Percentiles rank a stretch among this genome's conserved stretches.
Evolutionary conservation across 257 asterid species (phyloP).

Genomic region (Solanum chiquidenum): DNA sequence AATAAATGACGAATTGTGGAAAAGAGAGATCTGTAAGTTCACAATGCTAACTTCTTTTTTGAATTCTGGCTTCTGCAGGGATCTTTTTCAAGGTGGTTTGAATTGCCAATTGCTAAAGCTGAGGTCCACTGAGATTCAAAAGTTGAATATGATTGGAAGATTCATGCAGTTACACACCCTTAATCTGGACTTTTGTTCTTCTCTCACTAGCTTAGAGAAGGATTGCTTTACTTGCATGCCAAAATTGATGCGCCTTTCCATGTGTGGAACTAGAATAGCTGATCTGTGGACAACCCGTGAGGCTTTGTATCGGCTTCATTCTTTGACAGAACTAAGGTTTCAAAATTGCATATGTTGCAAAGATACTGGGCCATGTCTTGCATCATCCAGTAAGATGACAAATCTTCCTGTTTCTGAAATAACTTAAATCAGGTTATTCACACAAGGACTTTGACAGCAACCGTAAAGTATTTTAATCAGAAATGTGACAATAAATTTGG

Average conservation of each 20-base stretch:
- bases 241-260: conserved; percentile 8
- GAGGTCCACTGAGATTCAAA: conserved; percentile 10
- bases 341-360: conserved; percentile 13
- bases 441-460: neutral
- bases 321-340: conserved; percentile 18
- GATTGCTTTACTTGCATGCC: conserved; percentile 22
- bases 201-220: conserved; percentile 11
- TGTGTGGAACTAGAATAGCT: neutral
- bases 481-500: neutral
- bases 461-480: neutral
- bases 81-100: conserved; percentile 12
- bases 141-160: conserved; percentile 5
- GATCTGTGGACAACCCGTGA: conserved; percentile 18
- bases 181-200: conserved; percentile 23
- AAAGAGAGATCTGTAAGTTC: neutral
- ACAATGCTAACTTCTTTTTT: neutral
- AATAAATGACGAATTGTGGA: neutral
- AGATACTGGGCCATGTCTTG: conserved; percentile 13
- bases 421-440: conserved; percentile 4
- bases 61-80: conserved; percentile 8
- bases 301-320: conserved; percentile 15
- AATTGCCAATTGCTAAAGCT: conserved; percentile 5
- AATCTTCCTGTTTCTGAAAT: neutral
- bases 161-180: conserved; percentile 19
- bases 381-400: conserved; percentile 6